phyloP scores from a whole-genome alignment of 2,329 filamentous ascomycete genomes.

The Cadophora luteo-olivacea region DNA sequence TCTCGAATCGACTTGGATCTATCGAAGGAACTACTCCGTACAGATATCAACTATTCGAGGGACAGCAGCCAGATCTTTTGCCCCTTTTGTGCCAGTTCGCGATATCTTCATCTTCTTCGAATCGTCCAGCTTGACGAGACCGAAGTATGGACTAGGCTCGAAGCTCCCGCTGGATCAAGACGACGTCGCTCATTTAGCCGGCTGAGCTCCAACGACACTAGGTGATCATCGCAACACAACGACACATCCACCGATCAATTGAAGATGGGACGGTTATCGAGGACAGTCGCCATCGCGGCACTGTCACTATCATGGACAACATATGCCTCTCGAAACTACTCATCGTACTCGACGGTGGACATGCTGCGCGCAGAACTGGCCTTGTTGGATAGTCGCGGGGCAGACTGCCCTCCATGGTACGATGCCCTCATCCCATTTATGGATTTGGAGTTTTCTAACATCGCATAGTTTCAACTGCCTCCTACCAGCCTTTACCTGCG shows the following conservation, averaged over 20 bases:
- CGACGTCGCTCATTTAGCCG: conserved; percentile 25
- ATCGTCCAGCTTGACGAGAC: background rate
- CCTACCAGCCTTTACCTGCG: conserved; percentile 87
- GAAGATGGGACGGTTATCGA: conserved; percentile 39
- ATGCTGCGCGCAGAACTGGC: conserved; percentile 71
- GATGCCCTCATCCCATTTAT: conserved; percentile 40
- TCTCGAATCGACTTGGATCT: background rate
- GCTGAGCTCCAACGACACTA: conserved; percentile 29
- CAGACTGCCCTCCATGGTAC: conserved; percentile 80
- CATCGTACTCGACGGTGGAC: conserved; percentile 66
- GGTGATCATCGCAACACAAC: conserved; percentile 22
- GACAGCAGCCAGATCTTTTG: background rate
- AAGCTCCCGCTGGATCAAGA: conserved; percentile 18
- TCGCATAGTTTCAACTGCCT: conserved; percentile 90
- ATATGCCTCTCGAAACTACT: conserved; percentile 46
- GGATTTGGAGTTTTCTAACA: conserved; percentile 29
- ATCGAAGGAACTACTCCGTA: background rate
- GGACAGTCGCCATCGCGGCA: conserved; percentile 37
- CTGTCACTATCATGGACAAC: conserved; percentile 51
- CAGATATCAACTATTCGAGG: background rate
- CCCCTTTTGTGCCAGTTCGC: background rate
- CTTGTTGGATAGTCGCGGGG: conserved; percentile 75
- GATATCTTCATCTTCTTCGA: background rate
- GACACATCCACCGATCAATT: conserved; percentile 1
- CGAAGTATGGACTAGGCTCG: conserved; percentile 13